phyloP scores from a whole-genome alignment of 148 eudicot genomes.

The Diospyros kaki region DNA sequence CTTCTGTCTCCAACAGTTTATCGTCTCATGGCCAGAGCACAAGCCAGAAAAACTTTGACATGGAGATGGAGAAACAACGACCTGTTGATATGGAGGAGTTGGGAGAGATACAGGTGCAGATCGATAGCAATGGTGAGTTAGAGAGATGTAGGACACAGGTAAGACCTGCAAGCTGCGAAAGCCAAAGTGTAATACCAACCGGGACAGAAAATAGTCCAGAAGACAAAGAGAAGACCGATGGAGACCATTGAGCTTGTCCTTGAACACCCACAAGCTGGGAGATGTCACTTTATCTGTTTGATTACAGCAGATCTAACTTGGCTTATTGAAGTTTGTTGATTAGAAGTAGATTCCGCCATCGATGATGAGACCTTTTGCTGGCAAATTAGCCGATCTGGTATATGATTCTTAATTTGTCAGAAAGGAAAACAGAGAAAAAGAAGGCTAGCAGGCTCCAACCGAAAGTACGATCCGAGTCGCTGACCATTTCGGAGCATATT shows the following conservation, averaged over 20 bases:
- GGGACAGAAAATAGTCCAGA: not conserved
- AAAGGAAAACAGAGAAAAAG: too few species aligned
- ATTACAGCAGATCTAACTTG: not conserved
- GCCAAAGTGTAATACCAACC: constrained; percentile 1
- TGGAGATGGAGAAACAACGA: constrained; percentile 13
- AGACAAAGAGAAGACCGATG: not conserved
- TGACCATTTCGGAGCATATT: too few species aligned
- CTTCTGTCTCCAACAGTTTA: constrained; percentile 4
- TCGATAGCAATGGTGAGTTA: constrained; percentile 7
- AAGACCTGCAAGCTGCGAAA: constrained; percentile 1
- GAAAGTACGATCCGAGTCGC: too few species aligned
- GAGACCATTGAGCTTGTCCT: not conserved
- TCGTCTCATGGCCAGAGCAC: constrained; percentile 6
- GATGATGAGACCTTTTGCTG: too few species aligned
- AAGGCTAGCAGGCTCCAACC: too few species aligned
- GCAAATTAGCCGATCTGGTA: too few species aligned
- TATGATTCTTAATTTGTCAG: too few species aligned
- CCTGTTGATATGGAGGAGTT: constrained; percentile 18
- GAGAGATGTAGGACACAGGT: constrained; percentile 8
- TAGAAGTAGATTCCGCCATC: too few species aligned
- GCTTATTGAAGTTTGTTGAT: not conserved
- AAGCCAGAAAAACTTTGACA: constrained; percentile 4
- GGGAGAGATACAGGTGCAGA: constrained; percentile 18
- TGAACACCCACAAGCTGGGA: not conserved
- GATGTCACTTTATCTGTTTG: not conserved